Evolutionary conservation across 345 rosid species (phyloP).

Genomic region (Eucalyptus erythrocorys): DNA sequence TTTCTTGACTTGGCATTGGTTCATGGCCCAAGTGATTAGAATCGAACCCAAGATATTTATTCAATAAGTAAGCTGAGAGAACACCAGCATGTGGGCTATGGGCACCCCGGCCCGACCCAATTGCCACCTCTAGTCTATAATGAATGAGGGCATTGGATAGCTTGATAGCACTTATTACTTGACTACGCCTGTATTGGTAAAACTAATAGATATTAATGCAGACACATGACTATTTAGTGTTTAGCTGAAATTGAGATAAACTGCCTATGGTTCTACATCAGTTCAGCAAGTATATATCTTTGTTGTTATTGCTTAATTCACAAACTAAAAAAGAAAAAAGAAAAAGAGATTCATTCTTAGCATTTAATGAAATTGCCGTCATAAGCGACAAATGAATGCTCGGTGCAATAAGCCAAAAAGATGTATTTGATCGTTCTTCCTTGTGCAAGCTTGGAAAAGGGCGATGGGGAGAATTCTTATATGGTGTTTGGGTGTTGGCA

Average conservation of each 20-base stretch:
- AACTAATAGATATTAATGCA: too few species aligned
- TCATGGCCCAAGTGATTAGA: neutral
- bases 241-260: neutral
- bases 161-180: neutral
- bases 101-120: neutral
- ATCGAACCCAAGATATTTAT: neutral
- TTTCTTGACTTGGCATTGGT: neutral
- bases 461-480: too few species aligned
- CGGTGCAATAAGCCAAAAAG: neutral
- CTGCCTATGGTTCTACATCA: neutral
- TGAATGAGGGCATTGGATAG: neutral
- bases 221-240: neutral
- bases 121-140: neutral
- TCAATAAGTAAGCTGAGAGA: neutral
- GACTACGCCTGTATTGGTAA: neutral
- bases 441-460: too few species aligned
- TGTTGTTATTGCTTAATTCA: neutral
- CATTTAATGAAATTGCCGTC: neutral
- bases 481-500: too few species aligned
- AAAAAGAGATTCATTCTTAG: accelerated
- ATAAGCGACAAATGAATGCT: accelerated
- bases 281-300: neutral
- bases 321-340: neutral
- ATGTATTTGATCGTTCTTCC: too few species aligned
- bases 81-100: neutral